phyloP scores from a whole-genome alignment of 1,139 yeast genomes.

The Candida neerlandica region DNA sequence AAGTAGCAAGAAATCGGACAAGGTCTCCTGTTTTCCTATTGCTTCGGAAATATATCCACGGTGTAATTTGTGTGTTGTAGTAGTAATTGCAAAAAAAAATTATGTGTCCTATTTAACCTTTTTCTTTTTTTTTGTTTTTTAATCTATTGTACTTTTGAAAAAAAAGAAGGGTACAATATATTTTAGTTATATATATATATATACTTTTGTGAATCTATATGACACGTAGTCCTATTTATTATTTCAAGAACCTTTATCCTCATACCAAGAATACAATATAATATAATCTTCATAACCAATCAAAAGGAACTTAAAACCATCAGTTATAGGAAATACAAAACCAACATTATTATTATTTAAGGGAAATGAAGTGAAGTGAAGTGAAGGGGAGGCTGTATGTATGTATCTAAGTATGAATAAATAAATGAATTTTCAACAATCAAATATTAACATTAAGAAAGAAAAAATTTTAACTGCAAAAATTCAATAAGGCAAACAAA shows the following conservation, averaged over 20 bases:
- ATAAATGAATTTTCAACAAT: not conserved
- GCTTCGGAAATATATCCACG: too few relatives aligned
- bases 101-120: too few relatives aligned
- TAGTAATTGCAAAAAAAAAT: too few relatives aligned
- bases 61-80: too few relatives aligned
- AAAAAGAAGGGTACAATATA: not conserved
- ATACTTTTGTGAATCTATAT: not conserved
- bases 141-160: not conserved
- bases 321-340: not conserved
- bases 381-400: not conserved
- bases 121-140: not conserved
- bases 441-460: not conserved
- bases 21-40: too few relatives aligned
- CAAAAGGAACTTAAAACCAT: not conserved
- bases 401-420: too few relatives aligned
- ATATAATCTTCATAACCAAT: not conserved
- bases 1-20: too few relatives aligned
- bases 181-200: too few relatives aligned
- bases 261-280: not conserved
- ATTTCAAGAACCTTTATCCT: not conserved
- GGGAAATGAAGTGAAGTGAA: too few relatives aligned
- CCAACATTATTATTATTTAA: too few relatives aligned
- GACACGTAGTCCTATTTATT: not conserved
- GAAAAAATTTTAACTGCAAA: conserved; percentile 4
- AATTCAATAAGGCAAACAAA: not conserved